These are phyloP conservation scores for Lobulomyces angularis DNA, from an alignment of 192 early-diverging fungal genomes.

Conservation along the genomic window DNA sequence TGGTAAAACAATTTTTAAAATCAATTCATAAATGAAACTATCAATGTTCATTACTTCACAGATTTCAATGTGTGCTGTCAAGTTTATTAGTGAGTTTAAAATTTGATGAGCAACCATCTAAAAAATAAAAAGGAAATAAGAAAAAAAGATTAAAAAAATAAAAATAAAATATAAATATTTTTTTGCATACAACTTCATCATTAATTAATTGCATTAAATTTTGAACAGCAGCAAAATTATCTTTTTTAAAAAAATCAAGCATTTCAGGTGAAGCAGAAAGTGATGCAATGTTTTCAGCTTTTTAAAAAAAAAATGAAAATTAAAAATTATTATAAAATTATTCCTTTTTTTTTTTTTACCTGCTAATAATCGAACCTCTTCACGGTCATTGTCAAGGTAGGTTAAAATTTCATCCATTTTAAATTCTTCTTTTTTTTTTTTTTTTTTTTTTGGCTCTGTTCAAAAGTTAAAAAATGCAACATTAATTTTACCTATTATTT, in stretches of 20 bases:
- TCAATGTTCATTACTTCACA: constrained; percentile 54
- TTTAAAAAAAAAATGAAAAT: too few relatives aligned
- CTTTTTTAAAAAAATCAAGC: constrained; percentile 42
- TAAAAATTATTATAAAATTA: too few relatives aligned
- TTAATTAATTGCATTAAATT: constrained; percentile 55
- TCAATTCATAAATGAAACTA: constrained; percentile 55
- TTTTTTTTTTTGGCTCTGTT: too few relatives aligned
- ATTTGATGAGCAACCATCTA: constrained; percentile 77
- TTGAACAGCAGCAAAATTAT: constrained; percentile 40
- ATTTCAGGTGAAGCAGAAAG: constrained; percentile 56
- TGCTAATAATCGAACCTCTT: too few relatives aligned
- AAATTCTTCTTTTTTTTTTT: too few relatives aligned
- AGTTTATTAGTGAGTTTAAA: constrained; percentile 68
- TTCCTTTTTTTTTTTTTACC: too few relatives aligned
- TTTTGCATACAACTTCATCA: constrained; percentile 47
- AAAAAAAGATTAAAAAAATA: neutral
- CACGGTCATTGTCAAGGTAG: too few relatives aligned
- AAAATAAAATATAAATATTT: neutral
- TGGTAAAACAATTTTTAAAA: constrained; percentile 56
- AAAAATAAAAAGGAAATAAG: neutral
- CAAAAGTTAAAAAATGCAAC: too few relatives aligned
- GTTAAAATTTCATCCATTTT: too few relatives aligned
- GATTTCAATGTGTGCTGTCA: constrained; percentile 55
- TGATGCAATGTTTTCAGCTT: constrained; percentile 60
- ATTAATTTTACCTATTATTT: too few relatives aligned